Conservation (phyloP, 192 early-diverging fungal species). For the Allomyces arbusculus region DNA sequence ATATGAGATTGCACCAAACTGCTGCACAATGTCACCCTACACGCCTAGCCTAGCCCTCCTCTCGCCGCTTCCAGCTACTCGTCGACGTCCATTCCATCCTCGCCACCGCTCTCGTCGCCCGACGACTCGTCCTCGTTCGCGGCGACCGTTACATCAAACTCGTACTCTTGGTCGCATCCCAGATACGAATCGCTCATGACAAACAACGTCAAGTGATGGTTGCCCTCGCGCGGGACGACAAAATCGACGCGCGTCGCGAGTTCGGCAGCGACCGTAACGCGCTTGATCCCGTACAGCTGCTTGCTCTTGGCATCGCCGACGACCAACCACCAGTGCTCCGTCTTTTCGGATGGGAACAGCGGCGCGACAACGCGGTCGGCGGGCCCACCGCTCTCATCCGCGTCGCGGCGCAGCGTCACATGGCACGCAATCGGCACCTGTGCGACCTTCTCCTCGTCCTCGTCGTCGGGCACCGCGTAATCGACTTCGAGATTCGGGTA, state of each 20-base stretch:
- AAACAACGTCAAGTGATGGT: constrained; percentile 50
- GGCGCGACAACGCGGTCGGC: constrained; percentile 65
- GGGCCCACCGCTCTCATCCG: constrained; percentile 47
- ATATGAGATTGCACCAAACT: too few relatives aligned
- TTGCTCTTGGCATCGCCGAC: constrained; percentile 61
- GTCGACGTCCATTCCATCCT: constrained; percentile 3
- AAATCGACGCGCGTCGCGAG: constrained; percentile 62
- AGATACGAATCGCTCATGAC: constrained; percentile 85
- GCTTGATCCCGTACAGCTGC: constrained; percentile 69
- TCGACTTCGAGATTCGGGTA: constrained; percentile 82
- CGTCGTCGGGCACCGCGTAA: constrained; percentile 37
- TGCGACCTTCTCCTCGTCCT: constrained; percentile 32
- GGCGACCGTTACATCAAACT: constrained; percentile 37
- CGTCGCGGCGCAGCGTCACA: constrained; percentile 63
- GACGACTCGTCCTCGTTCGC: constrained; percentile 34
- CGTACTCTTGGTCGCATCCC: constrained; percentile 91
- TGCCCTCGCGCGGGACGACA: constrained; percentile 47
- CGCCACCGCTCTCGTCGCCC: constrained; percentile 19
- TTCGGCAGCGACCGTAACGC: constrained; percentile 43
- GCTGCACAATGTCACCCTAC: too few relatives aligned
- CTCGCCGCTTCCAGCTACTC: background rate
- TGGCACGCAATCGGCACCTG: constrained; percentile 45
- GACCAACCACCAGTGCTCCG: constrained; percentile 96
- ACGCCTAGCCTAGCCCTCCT: too few relatives aligned
- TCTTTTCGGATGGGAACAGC: constrained; percentile 70